Conservation (phyloP, 2,329 filamentous ascomycete species). For the Colletotrichum australisinense region DNA sequence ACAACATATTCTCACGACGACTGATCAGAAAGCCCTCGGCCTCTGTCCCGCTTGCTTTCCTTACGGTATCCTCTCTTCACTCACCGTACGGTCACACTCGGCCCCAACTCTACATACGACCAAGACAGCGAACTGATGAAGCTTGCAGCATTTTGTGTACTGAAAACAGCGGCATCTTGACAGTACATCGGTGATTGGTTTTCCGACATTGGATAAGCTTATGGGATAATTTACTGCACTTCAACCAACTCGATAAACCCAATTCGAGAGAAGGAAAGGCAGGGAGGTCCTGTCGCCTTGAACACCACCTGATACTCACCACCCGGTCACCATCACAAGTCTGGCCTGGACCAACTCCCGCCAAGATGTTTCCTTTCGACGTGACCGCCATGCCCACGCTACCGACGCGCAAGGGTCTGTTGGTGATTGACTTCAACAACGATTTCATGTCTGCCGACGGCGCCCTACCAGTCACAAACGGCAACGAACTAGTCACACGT, state of each 20-base stretch:
- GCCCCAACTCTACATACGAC: background rate
- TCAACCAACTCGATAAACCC: background rate
- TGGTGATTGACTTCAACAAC: slow-evolving; percentile 90
- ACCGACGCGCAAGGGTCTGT: slow-evolving; percentile 74
- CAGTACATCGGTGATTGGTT: background rate
- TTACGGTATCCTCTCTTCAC: too few species aligned
- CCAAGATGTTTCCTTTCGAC: slow-evolving; percentile 67
- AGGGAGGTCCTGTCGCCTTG: background rate
- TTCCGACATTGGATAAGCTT: background rate
- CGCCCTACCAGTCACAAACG: slow-evolving; percentile 73
- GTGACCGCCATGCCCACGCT: slow-evolving; percentile 66
- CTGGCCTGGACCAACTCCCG: background rate
- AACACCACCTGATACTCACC: background rate
- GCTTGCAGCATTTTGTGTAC: background rate
- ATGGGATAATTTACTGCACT: background rate
- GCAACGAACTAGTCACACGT: slow-evolving; percentile 74
- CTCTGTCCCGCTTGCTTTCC: too few species aligned
- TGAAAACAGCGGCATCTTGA: background rate
- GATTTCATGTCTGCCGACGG: slow-evolving; percentile 82
- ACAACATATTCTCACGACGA: background rate
- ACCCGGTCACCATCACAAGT: background rate
- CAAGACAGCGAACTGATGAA: background rate
- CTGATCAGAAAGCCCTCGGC: background rate
- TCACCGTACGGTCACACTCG: too few species aligned
- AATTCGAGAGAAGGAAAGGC: background rate